These are phyloP conservation scores for Ustilago cynodontis DNA, from an alignment of 1,284 basidiomycete genomes.

Conservation along the genomic window DNA sequence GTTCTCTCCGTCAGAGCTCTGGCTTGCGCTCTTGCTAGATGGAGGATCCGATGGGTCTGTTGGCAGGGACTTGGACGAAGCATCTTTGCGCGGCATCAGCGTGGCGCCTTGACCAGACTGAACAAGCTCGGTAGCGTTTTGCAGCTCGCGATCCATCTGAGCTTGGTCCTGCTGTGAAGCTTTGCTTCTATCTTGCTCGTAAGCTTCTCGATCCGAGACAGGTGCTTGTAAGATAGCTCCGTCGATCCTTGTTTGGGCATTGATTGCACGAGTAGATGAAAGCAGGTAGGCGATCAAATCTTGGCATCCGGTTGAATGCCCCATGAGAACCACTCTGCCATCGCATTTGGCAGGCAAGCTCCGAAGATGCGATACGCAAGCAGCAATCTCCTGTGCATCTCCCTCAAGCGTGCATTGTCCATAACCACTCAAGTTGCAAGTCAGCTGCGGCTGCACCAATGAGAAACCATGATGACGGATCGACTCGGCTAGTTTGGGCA, in stretches of 20 bases:
- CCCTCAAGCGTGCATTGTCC: constrained; percentile 60
- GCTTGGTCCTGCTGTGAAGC: background rate
- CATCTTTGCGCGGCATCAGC: constrained; percentile 31
- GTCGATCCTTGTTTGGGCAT: constrained; percentile 27
- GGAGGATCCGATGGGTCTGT: constrained; percentile 22
- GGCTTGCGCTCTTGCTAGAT: background rate
- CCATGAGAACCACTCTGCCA: constrained; percentile 62
- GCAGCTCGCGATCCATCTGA: constrained; percentile 29
- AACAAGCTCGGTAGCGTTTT: constrained; percentile 29
- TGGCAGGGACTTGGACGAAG: background rate
- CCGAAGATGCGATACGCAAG: constrained; percentile 47
- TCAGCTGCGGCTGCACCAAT: constrained; percentile 59
- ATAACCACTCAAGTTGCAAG: constrained; percentile 61
- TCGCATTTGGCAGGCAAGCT: constrained; percentile 10
- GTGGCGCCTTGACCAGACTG: constrained; percentile 13
- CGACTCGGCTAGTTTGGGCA: constrained; percentile 35
- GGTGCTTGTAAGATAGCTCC: constrained; percentile 66
- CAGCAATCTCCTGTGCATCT: constrained; percentile 62
- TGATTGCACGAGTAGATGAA: constrained; percentile 4
- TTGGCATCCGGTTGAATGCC: constrained; percentile 68
- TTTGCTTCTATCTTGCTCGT: constrained; percentile 21
- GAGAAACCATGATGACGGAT: constrained; percentile 43
- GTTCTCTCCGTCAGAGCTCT: background rate
- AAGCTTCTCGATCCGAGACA: constrained; percentile 63
- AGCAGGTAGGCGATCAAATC: constrained; percentile 59